Evolutionary conservation across 2,329 filamentous ascomycete species (phyloP).

Genomic region (Cordyceps farinosa): DNA sequence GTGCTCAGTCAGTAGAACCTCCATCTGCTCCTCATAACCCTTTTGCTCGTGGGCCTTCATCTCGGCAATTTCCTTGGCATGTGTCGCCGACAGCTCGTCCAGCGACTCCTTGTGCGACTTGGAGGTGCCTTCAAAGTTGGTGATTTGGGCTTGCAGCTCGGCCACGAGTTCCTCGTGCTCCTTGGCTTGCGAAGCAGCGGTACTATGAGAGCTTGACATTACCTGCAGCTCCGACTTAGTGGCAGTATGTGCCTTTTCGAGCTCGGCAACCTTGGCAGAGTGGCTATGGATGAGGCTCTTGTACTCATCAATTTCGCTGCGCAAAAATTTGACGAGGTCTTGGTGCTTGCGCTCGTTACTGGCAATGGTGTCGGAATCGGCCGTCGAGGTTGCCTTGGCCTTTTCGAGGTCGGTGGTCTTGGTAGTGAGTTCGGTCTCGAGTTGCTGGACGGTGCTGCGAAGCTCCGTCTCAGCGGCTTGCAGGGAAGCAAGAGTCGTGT

Average conservation of each 20-base stretch:
- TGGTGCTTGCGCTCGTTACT: slow-evolving; percentile 55
- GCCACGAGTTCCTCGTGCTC: slow-evolving; percentile 46
- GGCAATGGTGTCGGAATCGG: slow-evolving; percentile 40
- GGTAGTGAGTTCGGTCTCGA: slow-evolving; percentile 59
- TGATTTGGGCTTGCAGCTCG: slow-evolving; percentile 56
- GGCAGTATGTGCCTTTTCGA: slow-evolving; percentile 68
- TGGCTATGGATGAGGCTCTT: slow-evolving; percentile 69
- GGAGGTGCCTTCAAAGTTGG: slow-evolving; percentile 56
- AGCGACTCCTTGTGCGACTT: slow-evolving; percentile 52
- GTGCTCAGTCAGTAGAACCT: slow-evolving; percentile 58
- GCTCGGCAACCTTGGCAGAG: slow-evolving; percentile 63
- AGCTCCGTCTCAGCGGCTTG: slow-evolving; percentile 70
- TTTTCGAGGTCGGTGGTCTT: slow-evolving; percentile 50
- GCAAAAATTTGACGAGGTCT: slow-evolving; percentile 58
- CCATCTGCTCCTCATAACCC: slow-evolving; percentile 55
- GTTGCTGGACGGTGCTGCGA: slow-evolving; percentile 65
- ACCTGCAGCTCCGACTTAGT: slow-evolving; percentile 67
- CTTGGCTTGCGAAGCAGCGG: slow-evolving; percentile 43
- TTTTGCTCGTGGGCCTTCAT: slow-evolving; percentile 48
- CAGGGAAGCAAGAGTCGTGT: slow-evolving; percentile 65
- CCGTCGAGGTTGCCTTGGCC: slow-evolving; percentile 39
- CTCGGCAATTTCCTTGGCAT: slow-evolving; percentile 48
- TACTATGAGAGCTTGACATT: slow-evolving; percentile 57
- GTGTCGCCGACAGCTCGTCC: slow-evolving; percentile 45
- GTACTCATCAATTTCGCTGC: slow-evolving; percentile 76